Evolutionary conservation across 2,329 filamentous ascomycete species (phyloP).

Genomic region (Fusarium vanettenii): DNA sequence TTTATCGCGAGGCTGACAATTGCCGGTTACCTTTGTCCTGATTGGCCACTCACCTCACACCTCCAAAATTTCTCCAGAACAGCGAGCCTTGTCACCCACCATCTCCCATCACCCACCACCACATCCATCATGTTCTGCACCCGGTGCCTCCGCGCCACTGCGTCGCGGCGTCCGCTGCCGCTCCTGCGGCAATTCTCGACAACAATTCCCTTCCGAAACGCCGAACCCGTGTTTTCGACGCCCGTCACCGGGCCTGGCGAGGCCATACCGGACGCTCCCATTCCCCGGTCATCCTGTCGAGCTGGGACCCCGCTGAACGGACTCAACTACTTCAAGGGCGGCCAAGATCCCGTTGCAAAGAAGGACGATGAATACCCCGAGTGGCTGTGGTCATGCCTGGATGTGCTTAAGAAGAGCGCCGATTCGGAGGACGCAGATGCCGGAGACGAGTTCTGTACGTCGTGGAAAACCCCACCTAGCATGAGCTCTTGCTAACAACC

Average conservation of each 20-base stretch:
- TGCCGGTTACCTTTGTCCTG: slow-evolving; percentile 24
- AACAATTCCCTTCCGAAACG: slow-evolving; percentile 49
- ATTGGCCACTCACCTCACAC: slow-evolving; percentile 43
- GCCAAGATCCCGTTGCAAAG: slow-evolving; percentile 77
- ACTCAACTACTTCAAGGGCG: slow-evolving; percentile 81
- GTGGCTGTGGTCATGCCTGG: slow-evolving; percentile 83
- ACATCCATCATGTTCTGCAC: slow-evolving; percentile 55
- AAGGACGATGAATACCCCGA: slow-evolving; percentile 81
- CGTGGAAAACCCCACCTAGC: neutral
- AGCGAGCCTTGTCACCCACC: slow-evolving; percentile 39
- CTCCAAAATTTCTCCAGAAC: slow-evolving; percentile 46
- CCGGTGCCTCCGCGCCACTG: slow-evolving; percentile 61
- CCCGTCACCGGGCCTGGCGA: slow-evolving; percentile 49
- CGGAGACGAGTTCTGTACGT: slow-evolving; percentile 85
- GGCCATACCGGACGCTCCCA: slow-evolving; percentile 44
- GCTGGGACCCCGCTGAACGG: slow-evolving; percentile 79
- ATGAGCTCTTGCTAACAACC: slow-evolving; percentile 24
- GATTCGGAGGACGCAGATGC: slow-evolving; percentile 64
- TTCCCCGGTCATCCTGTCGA: slow-evolving; percentile 63
- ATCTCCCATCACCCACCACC: slow-evolving; percentile 41
- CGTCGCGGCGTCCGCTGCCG: slow-evolving; percentile 46
- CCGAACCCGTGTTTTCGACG: slow-evolving; percentile 53
- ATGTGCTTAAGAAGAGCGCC: slow-evolving; percentile 66
- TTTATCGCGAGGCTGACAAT: slow-evolving; percentile 45
- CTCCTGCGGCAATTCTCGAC: slow-evolving; percentile 55